Conservation (phyloP, 179 eudicot species). For the Silene coronaria region DNA sequence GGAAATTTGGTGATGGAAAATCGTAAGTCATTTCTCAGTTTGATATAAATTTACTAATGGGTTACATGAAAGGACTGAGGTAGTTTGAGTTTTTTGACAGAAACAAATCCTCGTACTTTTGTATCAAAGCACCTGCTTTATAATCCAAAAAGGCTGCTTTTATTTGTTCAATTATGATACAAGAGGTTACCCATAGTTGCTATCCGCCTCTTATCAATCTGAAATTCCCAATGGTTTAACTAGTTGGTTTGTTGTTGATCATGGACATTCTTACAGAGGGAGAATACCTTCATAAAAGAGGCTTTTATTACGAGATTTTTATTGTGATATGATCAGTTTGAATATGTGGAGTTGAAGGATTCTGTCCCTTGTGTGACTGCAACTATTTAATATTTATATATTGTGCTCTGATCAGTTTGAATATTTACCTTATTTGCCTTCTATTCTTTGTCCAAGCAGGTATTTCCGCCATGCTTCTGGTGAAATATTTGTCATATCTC, state of each 20-base stretch:
- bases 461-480: conserved; percentile 91
- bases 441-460: conserved; percentile 33
- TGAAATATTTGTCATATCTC: conserved; percentile 68
- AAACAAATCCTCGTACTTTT: background rate
- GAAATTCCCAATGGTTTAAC: background rate
- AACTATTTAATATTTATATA: background rate
- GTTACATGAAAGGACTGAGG: background rate
- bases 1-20: conserved; percentile 94
- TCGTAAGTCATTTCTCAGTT: conserved; percentile 49
- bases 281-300: background rate
- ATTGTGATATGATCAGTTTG: too few species aligned
- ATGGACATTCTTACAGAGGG: background rate
- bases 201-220: background rate
- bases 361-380: background rate
- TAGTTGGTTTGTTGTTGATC: background rate
- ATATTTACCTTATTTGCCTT: background rate
- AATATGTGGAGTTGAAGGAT: background rate
- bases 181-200: background rate
- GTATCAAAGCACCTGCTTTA: background rate
- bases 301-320: background rate
- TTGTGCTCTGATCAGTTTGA: background rate
- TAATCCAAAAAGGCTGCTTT: conserved; percentile 4
- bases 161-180: background rate
- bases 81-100: background rate
- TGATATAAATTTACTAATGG: background rate